Base-by-base conservation (phyloP, 2,329 filamentous ascomycete species). In the Thelonectria olida region DNA sequence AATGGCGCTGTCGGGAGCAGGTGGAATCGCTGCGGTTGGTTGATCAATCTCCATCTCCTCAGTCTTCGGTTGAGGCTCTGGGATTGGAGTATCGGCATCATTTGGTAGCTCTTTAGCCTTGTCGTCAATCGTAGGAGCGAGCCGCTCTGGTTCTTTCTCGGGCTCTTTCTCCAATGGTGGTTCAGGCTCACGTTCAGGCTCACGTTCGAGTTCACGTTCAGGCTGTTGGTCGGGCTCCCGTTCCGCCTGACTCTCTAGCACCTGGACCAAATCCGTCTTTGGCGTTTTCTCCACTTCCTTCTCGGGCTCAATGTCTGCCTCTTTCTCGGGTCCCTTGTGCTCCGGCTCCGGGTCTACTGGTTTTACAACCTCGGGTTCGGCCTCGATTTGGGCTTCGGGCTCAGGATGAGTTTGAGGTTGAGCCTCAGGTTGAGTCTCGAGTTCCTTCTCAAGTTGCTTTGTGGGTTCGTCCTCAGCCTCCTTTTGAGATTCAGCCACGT, bases 21-120 rank as follows among this genome's bases (percentile, higher is more conserved):
- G 34, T 8, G 60, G 60, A 15, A 59, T 44, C 9, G 59, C 55
- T 15, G 48, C 25, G 13, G 50, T 52, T 22, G 66, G 63, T 19
- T 67, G 63, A 45, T 81, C 79, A 7, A 76, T 71, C 9, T 82
- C 80, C 75, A 80, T 78, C 44, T 81, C 76, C 57, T 81, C 80
- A 1, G 75, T 69, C 61, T 80, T 80, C 2, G 79, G 73, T 53
- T 76, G 72, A 31, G 66, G 66, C 20, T 70, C 68, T 3, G 63
- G 38, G 20, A 12, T 15, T 66, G 56, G 62, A 54, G 53, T 45
- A 36, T 34, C 25, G 13, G 34, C 13, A 10, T 63, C 41, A 15
- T 57, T 48, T 7, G 31, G n/a, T 9, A 38, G 20, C 22, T 47
- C 48, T 10, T 45, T 25, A 5, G 8, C n/a, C 47, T 41, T 27